A percentile compares a stretch with the other conserved stretches of the same genome.
Evolutionary conservation across 2,329 filamentous ascomycete species (phyloP).

Genomic region (Chrysoporthe puriensis): DNA sequence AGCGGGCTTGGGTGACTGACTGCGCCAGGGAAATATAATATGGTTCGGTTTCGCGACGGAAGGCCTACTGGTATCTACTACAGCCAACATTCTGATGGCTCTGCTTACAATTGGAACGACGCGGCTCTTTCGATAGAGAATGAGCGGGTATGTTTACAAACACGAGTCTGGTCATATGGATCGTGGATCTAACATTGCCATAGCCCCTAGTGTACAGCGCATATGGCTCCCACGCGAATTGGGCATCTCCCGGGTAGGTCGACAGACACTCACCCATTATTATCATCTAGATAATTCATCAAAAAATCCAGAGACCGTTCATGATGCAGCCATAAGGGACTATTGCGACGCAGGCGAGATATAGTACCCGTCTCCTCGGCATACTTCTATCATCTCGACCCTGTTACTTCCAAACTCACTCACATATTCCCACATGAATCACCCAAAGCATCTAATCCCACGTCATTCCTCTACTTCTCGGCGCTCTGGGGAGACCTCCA

Average conservation of each 20-base stretch:
- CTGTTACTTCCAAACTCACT: conserved; percentile 32
- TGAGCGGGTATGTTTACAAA: conserved; percentile 34
- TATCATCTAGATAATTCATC: too few species aligned
- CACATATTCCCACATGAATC: conserved; percentile 24
- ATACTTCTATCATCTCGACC: conserved; percentile 41
- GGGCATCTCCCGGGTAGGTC: conserved; percentile 36
- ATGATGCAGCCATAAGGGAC: conserved; percentile 39
- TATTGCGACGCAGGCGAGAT: conserved; percentile 39
- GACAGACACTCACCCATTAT: neutral
- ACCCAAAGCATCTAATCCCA: conserved; percentile 33
- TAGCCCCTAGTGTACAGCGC: conserved; percentile 43
- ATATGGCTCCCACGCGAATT: conserved; percentile 42
- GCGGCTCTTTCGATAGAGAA: conserved; percentile 31
- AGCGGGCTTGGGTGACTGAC: neutral
- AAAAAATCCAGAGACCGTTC: conserved; percentile 34
- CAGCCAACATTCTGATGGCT: conserved; percentile 25
- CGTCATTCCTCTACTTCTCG: conserved; percentile 41
- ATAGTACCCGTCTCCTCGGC: conserved; percentile 42
- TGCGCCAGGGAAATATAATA: conserved; percentile 38
- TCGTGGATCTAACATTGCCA: neutral
- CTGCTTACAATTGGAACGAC: conserved; percentile 35
- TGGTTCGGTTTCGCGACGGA: conserved; percentile 36
- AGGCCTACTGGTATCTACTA: conserved; percentile 27
- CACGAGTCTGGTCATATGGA: neutral
- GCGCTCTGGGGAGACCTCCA: conserved; percentile 41